Conservation (phyloP, 2,329 filamentous ascomycete species). For the Huntiella abstrusa region DNA sequence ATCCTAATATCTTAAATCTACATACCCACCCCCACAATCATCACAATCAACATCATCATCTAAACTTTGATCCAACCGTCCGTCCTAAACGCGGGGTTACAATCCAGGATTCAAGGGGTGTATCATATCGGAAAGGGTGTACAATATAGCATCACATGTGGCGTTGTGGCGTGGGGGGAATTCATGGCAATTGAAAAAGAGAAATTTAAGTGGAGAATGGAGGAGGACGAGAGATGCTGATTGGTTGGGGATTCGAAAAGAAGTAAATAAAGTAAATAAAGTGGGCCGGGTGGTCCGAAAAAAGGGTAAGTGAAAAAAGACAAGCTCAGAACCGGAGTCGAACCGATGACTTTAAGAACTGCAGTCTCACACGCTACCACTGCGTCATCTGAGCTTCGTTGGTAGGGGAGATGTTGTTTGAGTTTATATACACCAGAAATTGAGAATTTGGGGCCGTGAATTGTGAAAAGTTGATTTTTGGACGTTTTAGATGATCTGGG, state of each 20-base stretch:
- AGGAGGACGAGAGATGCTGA: background rate
- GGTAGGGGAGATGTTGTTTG: background rate
- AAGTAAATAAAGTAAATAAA: background rate
- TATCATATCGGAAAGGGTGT: too few species aligned
- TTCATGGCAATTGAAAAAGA: conserved; percentile 8
- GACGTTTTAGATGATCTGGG: too few species aligned
- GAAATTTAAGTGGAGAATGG: conserved; percentile 3
- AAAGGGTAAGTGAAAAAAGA: conserved; percentile 9
- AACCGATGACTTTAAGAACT: conserved; percentile 11
- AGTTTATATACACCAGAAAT: background rate
- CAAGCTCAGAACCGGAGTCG: conserved; percentile 11
- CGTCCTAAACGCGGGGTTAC: too few species aligned
- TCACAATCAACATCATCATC: background rate
- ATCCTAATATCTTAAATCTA: background rate
- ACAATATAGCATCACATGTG: background rate
- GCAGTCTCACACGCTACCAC: conserved; percentile 11
- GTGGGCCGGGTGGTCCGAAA: conserved; percentile 1
- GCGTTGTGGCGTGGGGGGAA: background rate
- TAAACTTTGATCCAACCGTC: too few species aligned
- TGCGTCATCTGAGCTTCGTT: conserved; percentile 9
- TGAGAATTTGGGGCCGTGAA: background rate
- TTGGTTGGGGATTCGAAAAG: background rate
- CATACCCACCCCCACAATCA: background rate
- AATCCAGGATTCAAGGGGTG: too few species aligned
- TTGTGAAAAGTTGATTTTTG: too few species aligned